Evolutionary conservation across 1,284 basidiomycete genomes (phyloP).

Genomic region (Malassezia brasiliensis): DNA sequence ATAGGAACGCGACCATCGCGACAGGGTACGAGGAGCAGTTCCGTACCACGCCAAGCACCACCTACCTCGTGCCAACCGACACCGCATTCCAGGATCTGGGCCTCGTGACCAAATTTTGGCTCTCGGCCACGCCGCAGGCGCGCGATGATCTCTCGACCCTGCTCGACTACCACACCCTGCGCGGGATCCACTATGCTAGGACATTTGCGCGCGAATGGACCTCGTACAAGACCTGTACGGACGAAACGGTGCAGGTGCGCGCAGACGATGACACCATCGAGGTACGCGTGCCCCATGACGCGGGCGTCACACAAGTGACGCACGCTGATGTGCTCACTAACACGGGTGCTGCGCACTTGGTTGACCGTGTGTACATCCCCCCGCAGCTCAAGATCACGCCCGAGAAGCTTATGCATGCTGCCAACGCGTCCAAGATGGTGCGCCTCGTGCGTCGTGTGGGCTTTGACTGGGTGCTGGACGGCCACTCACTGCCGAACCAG

Average conservation of each 20-base stretch:
- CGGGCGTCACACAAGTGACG: constrained; percentile 26
- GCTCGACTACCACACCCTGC: constrained; percentile 72
- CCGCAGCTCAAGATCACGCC: constrained; percentile 64
- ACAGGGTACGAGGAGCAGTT: constrained; percentile 29
- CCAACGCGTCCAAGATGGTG: neutral
- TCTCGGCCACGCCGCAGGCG: constrained; percentile 54
- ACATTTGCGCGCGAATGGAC: constrained; percentile 51
- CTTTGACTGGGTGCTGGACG: constrained; percentile 11
- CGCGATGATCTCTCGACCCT: constrained; percentile 65
- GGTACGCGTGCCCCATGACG: constrained; percentile 16
- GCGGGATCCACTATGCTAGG: constrained; percentile 65
- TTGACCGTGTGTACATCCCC: constrained; percentile 75
- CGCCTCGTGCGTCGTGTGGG: constrained; percentile 3
- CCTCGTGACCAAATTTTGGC: constrained; percentile 75
- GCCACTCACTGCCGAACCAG: neutral
- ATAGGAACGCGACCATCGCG: constrained; percentile 61
- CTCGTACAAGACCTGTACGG: constrained; percentile 33
- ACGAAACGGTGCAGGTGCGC: constrained; percentile 10
- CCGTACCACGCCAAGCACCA: constrained; percentile 57
- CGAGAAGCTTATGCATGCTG: constrained; percentile 1
- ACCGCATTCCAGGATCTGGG: constrained; percentile 77
- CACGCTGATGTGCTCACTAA: constrained; percentile 62
- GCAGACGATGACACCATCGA: constrained; percentile 22
- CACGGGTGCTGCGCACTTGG: constrained; percentile 82
- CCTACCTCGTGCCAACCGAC: constrained; percentile 80